Base-by-base conservation (phyloP, 1,284 basidiomycete species). In the Tilletiaria anomala region DNA sequence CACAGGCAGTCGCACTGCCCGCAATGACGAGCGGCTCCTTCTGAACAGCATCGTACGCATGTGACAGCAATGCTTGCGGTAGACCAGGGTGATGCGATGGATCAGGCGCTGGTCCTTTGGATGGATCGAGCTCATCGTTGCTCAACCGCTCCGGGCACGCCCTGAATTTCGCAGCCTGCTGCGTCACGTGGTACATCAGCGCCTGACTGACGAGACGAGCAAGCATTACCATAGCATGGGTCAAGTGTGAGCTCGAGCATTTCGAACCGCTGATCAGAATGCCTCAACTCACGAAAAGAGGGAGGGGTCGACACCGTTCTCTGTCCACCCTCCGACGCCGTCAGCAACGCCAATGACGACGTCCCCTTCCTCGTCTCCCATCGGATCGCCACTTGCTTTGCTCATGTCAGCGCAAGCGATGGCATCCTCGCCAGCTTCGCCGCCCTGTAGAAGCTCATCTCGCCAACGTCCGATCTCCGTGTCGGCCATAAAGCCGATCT, bases 1-100 rank as follows among this genome's bases (percentile, higher is more conserved):
- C 68, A 58, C 82, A 85, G 12, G 83, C 84, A 0, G 85, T 89
- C 56, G 84, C 86, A 14, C 83, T 84, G 38, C 86, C 84, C 40
- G 82, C 83, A 53, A 77, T 67, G 4, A 89, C 79, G 19, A 68
- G 70, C 41, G 75, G 72, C 56, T 89, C 82, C 39, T 76, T 69
- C 41, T 81, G 59, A 0, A 87, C 80, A 20, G 76, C 78, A 32
- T 75, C 73, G 68, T 82, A 80, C 1, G 84, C 82, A 33, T 79
- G 70, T 48, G 79, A 73, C 29, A 89, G 68, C 53, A 82, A 78
- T 61, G 33, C 69, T 70, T 38, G 71, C 70, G 48, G 71, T 73
- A 47, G 37, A 26, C 4, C 44, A 43, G 15, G 39, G 14, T 5
- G 43, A 29, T 8, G 43, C 40, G 40, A 40, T 11, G 36, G 11